Evolutionary conservation across 768 basidiomycete species (phyloP).

Genomic region (Pleurotus eryngii): DNA sequence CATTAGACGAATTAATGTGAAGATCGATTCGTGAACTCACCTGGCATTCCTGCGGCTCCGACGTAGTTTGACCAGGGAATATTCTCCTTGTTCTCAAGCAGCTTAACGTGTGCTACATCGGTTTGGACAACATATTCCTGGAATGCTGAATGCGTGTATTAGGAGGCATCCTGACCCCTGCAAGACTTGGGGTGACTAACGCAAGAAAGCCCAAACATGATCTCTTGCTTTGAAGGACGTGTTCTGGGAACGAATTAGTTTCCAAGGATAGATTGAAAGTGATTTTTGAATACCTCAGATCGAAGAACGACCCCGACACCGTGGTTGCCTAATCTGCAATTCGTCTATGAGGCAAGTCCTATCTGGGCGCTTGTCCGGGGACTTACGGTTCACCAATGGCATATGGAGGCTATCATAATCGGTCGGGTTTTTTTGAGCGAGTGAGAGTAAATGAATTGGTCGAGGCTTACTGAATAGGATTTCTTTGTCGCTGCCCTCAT

Average conservation of each 20-base stretch:
- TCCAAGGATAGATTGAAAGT: too few relatives aligned
- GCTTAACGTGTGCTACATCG: conserved; percentile 7
- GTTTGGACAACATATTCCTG: conserved; percentile 40
- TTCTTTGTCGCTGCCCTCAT: conserved; percentile 29
- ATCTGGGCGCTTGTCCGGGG: neutral
- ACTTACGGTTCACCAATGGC: conserved; percentile 34
- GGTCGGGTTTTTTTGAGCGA: neutral
- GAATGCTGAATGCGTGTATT: neutral
- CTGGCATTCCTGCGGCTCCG: conserved; percentile 54
- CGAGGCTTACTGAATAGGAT: neutral
- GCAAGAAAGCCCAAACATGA: conserved; percentile 34
- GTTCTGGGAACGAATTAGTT: conserved; percentile 18
- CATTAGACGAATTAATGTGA: neutral
- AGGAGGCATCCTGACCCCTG: neutral
- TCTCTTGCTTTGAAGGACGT: conserved; percentile 30
- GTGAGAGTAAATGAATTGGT: neutral
- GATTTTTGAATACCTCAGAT: conserved; percentile 16
- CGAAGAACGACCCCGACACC: conserved; percentile 45
- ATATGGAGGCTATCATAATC: conserved; percentile 21
- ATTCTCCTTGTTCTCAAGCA: conserved; percentile 38
- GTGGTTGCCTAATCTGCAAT: conserved; percentile 22
- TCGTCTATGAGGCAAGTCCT: neutral
- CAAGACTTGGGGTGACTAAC: conserved; percentile 16
- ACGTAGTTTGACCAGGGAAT: conserved; percentile 48
- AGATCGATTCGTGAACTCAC: conserved; percentile 22